A percentile compares a stretch with the other conserved stretches of the same genome.
These are phyloP conservation scores for Lepidium campestre DNA, from an alignment of 441 rosid species.

Conservation along the genomic window DNA sequence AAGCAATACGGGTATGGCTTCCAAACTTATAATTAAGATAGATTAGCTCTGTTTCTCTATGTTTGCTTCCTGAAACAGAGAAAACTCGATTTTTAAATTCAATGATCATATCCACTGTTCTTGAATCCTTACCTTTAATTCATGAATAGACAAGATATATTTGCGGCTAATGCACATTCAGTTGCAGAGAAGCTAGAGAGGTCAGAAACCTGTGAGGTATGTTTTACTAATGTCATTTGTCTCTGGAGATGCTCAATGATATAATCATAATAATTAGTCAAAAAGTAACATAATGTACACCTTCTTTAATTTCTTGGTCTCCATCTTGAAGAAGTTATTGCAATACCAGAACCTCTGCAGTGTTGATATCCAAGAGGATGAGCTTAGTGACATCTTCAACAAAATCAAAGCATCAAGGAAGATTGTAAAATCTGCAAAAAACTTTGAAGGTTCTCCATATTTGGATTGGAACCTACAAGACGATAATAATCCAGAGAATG, in stretches of 20 bases:
- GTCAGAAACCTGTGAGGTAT: constrained; percentile 36
- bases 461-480: constrained; percentile 12
- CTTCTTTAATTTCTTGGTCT: neutral
- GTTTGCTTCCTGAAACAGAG: neutral
- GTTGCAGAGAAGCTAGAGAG: constrained; percentile 28
- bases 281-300: neutral
- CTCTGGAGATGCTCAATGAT: neutral
- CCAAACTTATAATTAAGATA: neutral
- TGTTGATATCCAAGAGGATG: constrained; percentile 33
- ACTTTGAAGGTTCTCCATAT: neutral
- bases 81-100: neutral
- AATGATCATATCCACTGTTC: neutral
- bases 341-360: constrained; percentile 52
- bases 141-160: constrained; percentile 34
- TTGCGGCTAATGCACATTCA: constrained; percentile 24
- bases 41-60: neutral
- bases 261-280: neutral
- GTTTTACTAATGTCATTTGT: neutral
- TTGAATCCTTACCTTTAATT: neutral
- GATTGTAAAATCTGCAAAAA: constrained; percentile 8
- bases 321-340: constrained; percentile 16
- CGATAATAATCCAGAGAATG: constrained; percentile 13
- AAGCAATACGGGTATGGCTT: constrained; percentile 29
- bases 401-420: constrained; percentile 32
- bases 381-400: constrained; percentile 19